Base-by-base conservation (phyloP, 208 protist genomes). In the Trichomonas tenax region DNA sequence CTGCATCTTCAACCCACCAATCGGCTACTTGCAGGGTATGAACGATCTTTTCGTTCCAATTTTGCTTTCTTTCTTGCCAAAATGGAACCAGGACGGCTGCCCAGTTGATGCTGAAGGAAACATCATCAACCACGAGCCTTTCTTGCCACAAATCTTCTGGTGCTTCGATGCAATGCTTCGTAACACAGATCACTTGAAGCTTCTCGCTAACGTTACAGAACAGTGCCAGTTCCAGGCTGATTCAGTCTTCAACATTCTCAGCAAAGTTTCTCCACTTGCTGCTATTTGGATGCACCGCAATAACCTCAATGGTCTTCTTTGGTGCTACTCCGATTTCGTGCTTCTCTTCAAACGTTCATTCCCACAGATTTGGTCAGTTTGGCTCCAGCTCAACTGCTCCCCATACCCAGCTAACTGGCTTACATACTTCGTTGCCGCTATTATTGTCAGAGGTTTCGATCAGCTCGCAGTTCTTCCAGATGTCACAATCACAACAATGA, bases 21-120 rank as follows among this genome's bases (percentile, higher is more conserved):
- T 89, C 36, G 82, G 82, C 21, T 89, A 89, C 36, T 31, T 89
- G 9, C 81, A 84, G 41, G 81, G 81, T 17, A 84, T 84, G 81
- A 84, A 84, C 41, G 81, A 84, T 84, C 15, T 89, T n/a, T 89
- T 89, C 41, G 82, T 89, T n/a, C 82, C 82, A 21, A 46, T 89
- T 46, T 8, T 89, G 9, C 82, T 89, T 34, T 31, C 82, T n/a
- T 89, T 46, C 40, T n/a, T 89, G 9, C 82, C 82, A 34, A 46
- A 89, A 3, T 89, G 82, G 82, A 46, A 44, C 15, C 40, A 44
- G 8, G 40, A 46, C 4, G 40, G 82, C 9, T 31, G 34, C 40
- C 82, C 82, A 46, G 40, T 89, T n/a, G 36, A 44, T 84, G 10
- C 21, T 40, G 81, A 84, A 41, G 36, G 36, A 6, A 84, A 84